phyloP scores from a whole-genome alignment of 768 basidiomycete genomes.

The Hericium alpestre region DNA sequence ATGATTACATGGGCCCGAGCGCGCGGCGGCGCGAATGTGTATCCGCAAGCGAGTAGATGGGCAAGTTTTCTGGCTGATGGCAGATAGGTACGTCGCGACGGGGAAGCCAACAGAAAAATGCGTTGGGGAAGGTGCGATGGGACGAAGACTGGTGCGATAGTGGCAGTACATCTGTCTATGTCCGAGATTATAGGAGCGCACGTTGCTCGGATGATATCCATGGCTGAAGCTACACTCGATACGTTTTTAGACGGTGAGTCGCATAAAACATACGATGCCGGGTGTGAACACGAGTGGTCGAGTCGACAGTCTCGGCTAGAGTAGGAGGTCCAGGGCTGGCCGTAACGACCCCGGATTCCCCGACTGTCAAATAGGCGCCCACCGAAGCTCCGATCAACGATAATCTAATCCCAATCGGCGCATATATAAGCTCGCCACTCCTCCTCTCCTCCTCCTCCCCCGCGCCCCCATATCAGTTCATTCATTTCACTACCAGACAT shows the following conservation, averaged over 20 bases:
- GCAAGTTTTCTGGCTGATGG: too few relatives aligned
- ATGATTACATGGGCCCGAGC: too few relatives aligned
- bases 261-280: too few relatives aligned
- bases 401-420: not conserved
- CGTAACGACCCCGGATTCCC: not conserved
- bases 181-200: not conserved
- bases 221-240: too few relatives aligned
- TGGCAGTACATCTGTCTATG: not conserved
- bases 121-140: not conserved
- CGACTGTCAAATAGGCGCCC: not conserved
- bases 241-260: too few relatives aligned
- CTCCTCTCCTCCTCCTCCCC: constrained; percentile 1
- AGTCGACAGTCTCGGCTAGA: too few relatives aligned
- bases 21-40: too few relatives aligned
- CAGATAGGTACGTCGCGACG: too few relatives aligned
- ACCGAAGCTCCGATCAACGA: constrained; percentile 10
- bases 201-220: not conserved
- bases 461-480: not conserved
- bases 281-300: too few relatives aligned
- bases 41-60: too few relatives aligned
- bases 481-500: not conserved
- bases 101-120: not conserved
- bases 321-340: too few relatives aligned
- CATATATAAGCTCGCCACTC: constrained; percentile 6
- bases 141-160: not conserved